A percentile compares a stretch with the other conserved stretches of the same genome.
These are phyloP conservation scores for Andrographis paniculata DNA, from an alignment of 305 asterid species.

Conservation along the genomic window DNA sequence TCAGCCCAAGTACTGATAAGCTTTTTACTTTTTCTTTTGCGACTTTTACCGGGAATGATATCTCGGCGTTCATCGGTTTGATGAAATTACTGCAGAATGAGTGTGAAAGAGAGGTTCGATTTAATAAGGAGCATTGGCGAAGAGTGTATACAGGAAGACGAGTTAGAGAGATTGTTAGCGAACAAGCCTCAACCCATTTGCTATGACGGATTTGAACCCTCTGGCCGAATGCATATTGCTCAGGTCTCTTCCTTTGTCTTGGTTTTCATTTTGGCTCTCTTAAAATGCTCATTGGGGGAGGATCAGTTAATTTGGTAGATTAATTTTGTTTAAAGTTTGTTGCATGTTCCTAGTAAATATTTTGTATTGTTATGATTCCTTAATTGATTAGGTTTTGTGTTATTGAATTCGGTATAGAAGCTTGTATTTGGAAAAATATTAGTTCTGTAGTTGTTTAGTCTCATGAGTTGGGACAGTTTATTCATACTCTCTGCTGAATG, in stretches of 20 bases:
- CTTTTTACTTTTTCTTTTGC: background rate
- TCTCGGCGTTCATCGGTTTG: background rate
- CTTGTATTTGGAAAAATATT: too few species aligned
- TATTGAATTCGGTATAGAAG: too few species aligned
- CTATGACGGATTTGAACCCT: constrained; percentile 88
- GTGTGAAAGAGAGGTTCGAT: constrained; percentile 49
- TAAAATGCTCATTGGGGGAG: too few species aligned
- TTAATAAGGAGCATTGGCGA: constrained; percentile 73
- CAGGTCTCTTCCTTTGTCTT: constrained; percentile 39
- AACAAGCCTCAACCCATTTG: constrained; percentile 62
- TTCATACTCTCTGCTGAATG: too few species aligned
- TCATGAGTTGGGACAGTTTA: too few species aligned
- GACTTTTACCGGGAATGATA: background rate
- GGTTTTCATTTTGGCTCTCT: background rate
- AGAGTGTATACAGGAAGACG: constrained; percentile 89
- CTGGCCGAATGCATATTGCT: constrained; percentile 96
- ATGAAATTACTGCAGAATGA: constrained; percentile 33
- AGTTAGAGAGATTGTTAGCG: constrained; percentile 50
- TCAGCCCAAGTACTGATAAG: constrained; percentile 26
- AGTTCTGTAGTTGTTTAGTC: too few species aligned
- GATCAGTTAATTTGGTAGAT: background rate
- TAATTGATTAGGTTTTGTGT: too few species aligned
- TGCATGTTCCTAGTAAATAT: too few species aligned
- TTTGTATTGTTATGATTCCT: constrained; percentile 2
- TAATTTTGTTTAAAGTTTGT: too few species aligned